Base-by-base conservation (phyloP, 768 basidiomycete genomes). In the Gymnopilus junonius region DNA sequence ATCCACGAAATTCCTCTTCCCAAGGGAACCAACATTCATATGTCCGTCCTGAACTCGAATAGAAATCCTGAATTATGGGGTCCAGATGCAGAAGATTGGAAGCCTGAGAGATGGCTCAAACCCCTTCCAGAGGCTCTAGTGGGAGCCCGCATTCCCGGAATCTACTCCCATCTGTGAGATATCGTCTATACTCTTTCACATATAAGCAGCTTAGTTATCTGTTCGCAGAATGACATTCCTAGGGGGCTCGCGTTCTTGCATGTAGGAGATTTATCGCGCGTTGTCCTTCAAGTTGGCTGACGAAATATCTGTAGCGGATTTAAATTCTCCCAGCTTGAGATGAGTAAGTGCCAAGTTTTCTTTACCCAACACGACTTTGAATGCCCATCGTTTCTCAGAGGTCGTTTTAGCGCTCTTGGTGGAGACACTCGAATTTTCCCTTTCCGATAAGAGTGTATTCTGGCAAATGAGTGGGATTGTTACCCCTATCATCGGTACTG, bases 291-390 rank as follows among this genome's bases (percentile, higher is more conserved):
- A 21, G 21, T 10, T 17, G 17, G 25, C 29, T 37, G n/a, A 11
- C 29, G 31, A 32, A 34, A 3, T 1, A n/a, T 35, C n/a, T 20
- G 4, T 40, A 69, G 66, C 25, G 80, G 80, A 42, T 81, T 81
- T 74, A 80, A 80, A 61, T 80, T 79, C 69, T 76, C 80, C 8
- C 76, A 79, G 61, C 67, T 82, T n/a, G 79, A 80, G 63, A 80
- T 79, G 72, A 82, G 80, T 80, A 54, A 29, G 77, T 76, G 8
- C 4, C 12, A 5, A 35, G 10, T 35, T 21, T 42, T 37, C 29
- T 11, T 2, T 21, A 42, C 15, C 20, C 25, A 25, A 15, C 14
- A 4, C 5, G 4, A 23, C 11, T 17, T 20, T 14, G 46, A 25
- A 43, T 3, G 45, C 29, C 48, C 57, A 11, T 40, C 1, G 4